Base-by-base conservation (phyloP, 805 yeast species). In the Candida vaughaniae region DNA sequence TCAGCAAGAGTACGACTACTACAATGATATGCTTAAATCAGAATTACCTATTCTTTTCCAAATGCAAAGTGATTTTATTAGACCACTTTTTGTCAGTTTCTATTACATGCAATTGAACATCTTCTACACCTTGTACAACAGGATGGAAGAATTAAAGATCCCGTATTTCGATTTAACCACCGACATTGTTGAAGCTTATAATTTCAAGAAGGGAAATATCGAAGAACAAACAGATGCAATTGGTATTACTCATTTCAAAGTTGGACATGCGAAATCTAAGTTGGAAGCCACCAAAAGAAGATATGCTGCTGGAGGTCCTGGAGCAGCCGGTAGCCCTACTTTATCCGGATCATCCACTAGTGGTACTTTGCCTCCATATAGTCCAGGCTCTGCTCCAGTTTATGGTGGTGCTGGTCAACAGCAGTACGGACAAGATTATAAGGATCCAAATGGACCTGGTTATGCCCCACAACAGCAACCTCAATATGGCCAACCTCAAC, bases 101-200 rank as follows among this genome's bases (percentile, higher is more conserved):
- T 93, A 93, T 66, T 93, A 80, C 73, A 93, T 93, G 98, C 99
- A 93, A 69, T 77, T 93, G 70, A 93, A 93, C 69, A 88, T 93
- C 40, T 93, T 90, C 63, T 93, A 93, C 73, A 89, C 96, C 1
- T 71, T 93, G 45, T 90, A 86, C 69, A 83, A 76, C 56, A 78
- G 85, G 52, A 86, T 91, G 87, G 96, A 91, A 65, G 95, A 87
- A 57, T 81, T 91, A 85, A 89, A 93, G 67, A 93, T 93, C 48
- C 96, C 97, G 11, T 93, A 93, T 66, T 93, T 93, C 63, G 95
- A 93, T 58, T 71, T 93, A 56, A 71, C 78, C 34, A 73, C 85
- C 30, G 98, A 89, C 58, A 85, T 93, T 45, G 72, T 85, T 37
- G 91, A 85, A 58, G 83, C 90, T 3, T 93, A 82, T 64, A 62